Base-by-base conservation (phyloP, 129 eudicot genomes). In the Pseudognaphalium luteoalbum region DNA sequence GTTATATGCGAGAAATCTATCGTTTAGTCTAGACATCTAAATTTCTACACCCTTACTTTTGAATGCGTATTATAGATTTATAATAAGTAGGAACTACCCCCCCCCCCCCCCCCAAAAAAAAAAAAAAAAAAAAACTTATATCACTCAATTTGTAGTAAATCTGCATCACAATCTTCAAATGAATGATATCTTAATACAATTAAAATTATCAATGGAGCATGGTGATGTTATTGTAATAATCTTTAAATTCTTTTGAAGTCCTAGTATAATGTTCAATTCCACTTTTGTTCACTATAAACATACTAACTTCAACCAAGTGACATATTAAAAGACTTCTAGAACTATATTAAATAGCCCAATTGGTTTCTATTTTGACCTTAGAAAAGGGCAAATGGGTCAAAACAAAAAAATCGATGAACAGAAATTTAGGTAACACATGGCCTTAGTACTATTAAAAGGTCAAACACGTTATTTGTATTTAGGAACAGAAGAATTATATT, bases 401-500 rank as follows among this genome's bases (percentile, higher is more conserved):
- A 80, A 21, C 44, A 54, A 0, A 57, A 57, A 51, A n/a, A 11
- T 62, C 11, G 52, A 25, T 63, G 50, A 78, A 62, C 37, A 33
- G n/a, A 66, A 71, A 25, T 47, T 47, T 73, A 15, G 58, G 72
- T 21, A 12, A 6, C 39, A 66, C 56, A 33, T 66, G 73, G 64
- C 66, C 17, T 76, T 76, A 16, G 62, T 54, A 11, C 0, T 21
- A 67, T 68, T 63, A 42, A 71, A 63, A 81, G 78, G 81, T 81
- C 85, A 82, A 77, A 82, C 79, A 82, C 85, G 85, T 72, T 65
- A 67, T 28, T 44, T 41, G 86, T 72, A 57, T 65, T 20, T 3
- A 56, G 60, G 19, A 70, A 32, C 2, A 19, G 11, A 37, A 15
- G 11, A 37, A 15, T 29, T 29, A 30, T 1, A 32, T 65, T 58